A percentile compares a stretch with the other conserved stretches of the same genome.
Conservation (phyloP, 2,329 filamentous ascomycete genomes). For the Neurospora sp. region DNA sequence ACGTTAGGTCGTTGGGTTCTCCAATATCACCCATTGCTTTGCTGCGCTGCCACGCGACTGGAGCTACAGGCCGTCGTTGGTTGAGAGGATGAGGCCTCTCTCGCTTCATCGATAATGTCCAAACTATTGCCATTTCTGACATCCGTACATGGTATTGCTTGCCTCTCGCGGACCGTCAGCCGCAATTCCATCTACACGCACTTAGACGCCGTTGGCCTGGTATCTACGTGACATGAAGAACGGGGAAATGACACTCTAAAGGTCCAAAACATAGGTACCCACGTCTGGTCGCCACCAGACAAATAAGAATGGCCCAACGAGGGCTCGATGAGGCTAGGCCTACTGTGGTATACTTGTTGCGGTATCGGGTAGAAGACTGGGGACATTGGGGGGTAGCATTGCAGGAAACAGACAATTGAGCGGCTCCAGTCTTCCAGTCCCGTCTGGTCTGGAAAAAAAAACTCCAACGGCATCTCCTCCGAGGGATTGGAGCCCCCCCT, state of each 20-base stretch:
- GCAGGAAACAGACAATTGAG: neutral
- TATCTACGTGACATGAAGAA: neutral
- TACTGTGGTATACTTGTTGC: neutral
- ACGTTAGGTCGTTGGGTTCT: neutral
- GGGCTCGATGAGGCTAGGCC: too few relatives aligned
- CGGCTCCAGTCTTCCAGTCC: neutral
- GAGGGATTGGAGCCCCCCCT: neutral
- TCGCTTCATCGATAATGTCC: neutral
- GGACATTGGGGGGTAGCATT: neutral
- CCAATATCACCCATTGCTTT: neutral
- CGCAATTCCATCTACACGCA: neutral
- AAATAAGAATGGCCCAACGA: neutral
- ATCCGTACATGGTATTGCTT: neutral
- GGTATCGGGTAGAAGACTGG: neutral
- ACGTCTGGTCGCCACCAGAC: neutral
- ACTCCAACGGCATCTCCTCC: neutral
- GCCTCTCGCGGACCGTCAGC: neutral
- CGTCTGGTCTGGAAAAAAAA: neutral
- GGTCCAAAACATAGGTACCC: neutral
- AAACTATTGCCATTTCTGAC: neutral
- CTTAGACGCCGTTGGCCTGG: neutral
- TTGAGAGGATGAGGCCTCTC: neutral
- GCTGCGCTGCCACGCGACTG: neutral
- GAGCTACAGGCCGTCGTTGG: neutral
- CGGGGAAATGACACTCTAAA: neutral